Evolutionary conservation across 2,329 filamentous ascomycete genomes (phyloP).

Genomic region (Ophiostoma himal-ulmi): DNA sequence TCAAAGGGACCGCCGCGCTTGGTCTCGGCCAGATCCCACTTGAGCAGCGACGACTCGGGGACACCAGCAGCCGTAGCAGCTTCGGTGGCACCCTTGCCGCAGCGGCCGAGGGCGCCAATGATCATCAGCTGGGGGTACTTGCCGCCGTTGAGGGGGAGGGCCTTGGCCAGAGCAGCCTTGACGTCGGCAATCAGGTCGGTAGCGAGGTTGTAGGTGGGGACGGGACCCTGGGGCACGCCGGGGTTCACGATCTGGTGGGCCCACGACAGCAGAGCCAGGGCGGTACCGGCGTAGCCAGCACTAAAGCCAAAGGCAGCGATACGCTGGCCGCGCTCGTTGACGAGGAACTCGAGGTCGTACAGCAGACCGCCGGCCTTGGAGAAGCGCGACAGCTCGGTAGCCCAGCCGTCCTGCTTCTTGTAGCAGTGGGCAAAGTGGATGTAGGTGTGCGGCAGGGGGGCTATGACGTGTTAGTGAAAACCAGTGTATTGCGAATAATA

Average conservation of each 20-base stretch:
- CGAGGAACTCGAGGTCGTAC: conserved; percentile 82
- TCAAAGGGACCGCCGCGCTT: conserved; percentile 67
- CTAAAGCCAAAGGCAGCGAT: conserved; percentile 69
- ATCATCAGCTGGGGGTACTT: conserved; percentile 69
- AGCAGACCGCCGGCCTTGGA: conserved; percentile 69
- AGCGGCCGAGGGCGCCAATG: conserved; percentile 78
- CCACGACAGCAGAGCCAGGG: conserved; percentile 74
- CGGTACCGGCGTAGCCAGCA: conserved; percentile 70
- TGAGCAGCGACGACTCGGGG: conserved; percentile 58
- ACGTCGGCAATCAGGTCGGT: conserved; percentile 64
- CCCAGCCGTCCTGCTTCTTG: conserved; percentile 74
- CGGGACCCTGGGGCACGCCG: conserved; percentile 17
- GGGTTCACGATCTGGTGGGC: conserved; percentile 68
- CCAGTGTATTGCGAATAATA: not conserved
- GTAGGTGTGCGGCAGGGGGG: conserved; percentile 66
- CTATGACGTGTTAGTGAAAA: not conserved
- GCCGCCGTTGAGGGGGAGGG: conserved; percentile 54
- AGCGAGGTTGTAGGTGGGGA: conserved; percentile 33
- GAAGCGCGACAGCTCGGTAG: conserved; percentile 72
- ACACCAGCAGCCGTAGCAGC: conserved; percentile 70
- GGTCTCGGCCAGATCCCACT: conserved; percentile 75
- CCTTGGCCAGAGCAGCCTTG: conserved; percentile 62
- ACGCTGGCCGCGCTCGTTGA: conserved; percentile 58
- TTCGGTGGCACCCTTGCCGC: conserved; percentile 78
- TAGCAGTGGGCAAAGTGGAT: conserved; percentile 64